Base-by-base conservation (phyloP, 2,329 filamentous ascomycete genomes). In the Chrysoporthe cubensis region DNA sequence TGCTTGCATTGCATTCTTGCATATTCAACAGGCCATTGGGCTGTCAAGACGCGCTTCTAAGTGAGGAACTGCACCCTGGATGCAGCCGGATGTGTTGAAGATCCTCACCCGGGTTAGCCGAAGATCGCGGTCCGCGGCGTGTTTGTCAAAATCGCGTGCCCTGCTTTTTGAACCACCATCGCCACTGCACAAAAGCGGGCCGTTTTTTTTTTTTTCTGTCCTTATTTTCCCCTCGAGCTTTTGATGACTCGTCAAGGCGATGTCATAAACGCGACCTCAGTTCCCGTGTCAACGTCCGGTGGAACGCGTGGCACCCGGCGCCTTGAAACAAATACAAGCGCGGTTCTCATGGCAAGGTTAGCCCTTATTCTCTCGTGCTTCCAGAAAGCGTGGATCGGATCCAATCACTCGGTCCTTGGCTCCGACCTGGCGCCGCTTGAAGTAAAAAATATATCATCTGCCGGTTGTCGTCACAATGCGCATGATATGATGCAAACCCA, bases 341-440 rank as follows among this genome's bases (percentile, higher is more conserved):
- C 54, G 9, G 2, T n/a, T 42, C n/a, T 5, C 9, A 26, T 48
- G 54, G 46, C 67, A 64, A 67, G 67, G 67, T 64, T 67, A 48
- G 42, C 54, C 64, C 61, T 62, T 40, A 37, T 54, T 40, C 64
- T 61, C 26, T 44, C 26, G 52, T 34, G 67, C 54, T 64, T 66
- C 56, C 67, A 69, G 67, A 66, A 69, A 60, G 52, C 43, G 59
- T 64, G 46, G 67, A 58, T 66, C 64, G 21, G 62, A 42, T 40
- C 50, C 50, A 54, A 26, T 59, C 42, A 54, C 54, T 66, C 34
- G 61, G 61, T 32, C 59, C 56, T 61, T 67, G 54, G 61, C 64
- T 46, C 64, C 52, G 43, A 61, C 60, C 66, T 52, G 42, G 61
- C 56, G 46, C 48, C 59, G 60, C 58, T 43, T 61, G 58, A 66